Conservation (phyloP, 2,329 filamentous ascomycete species). For the Teratosphaeria viscida region DNA sequence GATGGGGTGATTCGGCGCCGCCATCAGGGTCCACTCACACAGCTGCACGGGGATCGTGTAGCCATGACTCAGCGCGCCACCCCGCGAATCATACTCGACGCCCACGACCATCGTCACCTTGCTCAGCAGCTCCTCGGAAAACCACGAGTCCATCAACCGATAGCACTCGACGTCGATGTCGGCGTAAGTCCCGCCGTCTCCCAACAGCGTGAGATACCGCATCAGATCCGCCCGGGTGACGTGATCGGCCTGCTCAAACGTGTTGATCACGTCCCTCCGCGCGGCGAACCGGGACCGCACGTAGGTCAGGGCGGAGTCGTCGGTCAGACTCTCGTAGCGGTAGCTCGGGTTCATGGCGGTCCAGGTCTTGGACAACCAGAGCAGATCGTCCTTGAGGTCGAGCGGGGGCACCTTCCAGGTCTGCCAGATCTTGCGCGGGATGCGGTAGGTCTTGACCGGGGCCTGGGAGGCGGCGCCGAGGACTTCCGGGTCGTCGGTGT, state of each 20-base stretch:
- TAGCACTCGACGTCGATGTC: slow-evolving; percentile 13
- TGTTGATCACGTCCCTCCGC: slow-evolving; percentile 6
- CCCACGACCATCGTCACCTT: slow-evolving; percentile 8
- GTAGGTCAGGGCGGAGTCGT: slow-evolving; percentile 5
- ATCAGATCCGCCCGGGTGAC: slow-evolving; percentile 11
- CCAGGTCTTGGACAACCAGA: slow-evolving; percentile 5
- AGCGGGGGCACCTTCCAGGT: slow-evolving; percentile 3
- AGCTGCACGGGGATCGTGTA: slow-evolving; percentile 4
- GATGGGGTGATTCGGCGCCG: slow-evolving; percentile 7
- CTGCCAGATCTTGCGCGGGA: slow-evolving; percentile 9
- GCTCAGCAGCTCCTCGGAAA: slow-evolving; percentile 3
- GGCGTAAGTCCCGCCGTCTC: slow-evolving; percentile 12
- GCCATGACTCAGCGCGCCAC: not conserved
- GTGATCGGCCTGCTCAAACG: slow-evolving; percentile 4
- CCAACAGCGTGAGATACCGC: slow-evolving; percentile 10
- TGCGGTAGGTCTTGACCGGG: not conserved
- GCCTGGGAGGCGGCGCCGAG: not conserved
- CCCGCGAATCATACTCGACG: slow-evolving; percentile 10
- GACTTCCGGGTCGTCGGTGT: not conserved
- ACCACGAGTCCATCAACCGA: slow-evolving; percentile 9
- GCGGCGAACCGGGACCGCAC: slow-evolving; percentile 5
- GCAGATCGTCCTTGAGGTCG: slow-evolving; percentile 3
- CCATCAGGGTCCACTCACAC: slow-evolving; percentile 12
- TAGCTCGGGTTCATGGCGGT: slow-evolving; percentile 5
- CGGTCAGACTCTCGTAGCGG: slow-evolving; percentile 8